Evolutionary conservation across 2,329 filamentous ascomycete species (phyloP), one percentile per base, ranked within the genome.

Genomic region (Rutstroemia sydowiana): DNA sequence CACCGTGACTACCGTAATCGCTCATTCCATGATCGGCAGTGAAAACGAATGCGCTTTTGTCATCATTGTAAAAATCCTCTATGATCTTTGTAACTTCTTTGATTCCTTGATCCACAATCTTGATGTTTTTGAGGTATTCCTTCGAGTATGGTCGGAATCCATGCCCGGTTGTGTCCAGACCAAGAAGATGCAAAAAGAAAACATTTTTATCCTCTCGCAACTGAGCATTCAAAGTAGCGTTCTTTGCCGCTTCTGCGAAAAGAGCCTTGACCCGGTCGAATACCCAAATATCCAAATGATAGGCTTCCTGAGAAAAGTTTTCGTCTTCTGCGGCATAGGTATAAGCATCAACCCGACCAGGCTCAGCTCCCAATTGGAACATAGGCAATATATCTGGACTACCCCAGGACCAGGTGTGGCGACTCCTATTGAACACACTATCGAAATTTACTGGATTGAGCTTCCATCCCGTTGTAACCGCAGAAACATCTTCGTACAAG

Each of bases 21-120:
- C 89, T 97, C 93, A 98, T 98, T 16, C 93, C 93, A 68, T 98
- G 93, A 65, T 98, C 93, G 7, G 93, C 93, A 1, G 95, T 98
- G 66, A 98, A 98, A 14, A 98, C 81, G 66, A 92, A 98, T 0
- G 95, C 89, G 0, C 93, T 97, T 68, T 93, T 84, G 50, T 80
- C 85, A 61, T 90, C 85, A 5, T 72, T 76, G 63, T 96, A 98
- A 66, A 97, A 98, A 11, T 85, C 79, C 32, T 95, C 82, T 45
- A 96, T 84, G 49, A 95, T 66, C 57, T 86, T 77, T 0, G 86
- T 85, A 45, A 95, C 85, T 69, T 95, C 87, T 68, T 87, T 76
- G 1, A 98, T 87, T 2, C 93, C 93, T 61, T 89, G 73, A 64
- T 98, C 95, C 31, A 98, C 93, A 32, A 98, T 74, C 68, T 97